phyloP scores from a whole-genome alignment of 1,139 yeast genomes.

The Hansenula lynferdii region DNA sequence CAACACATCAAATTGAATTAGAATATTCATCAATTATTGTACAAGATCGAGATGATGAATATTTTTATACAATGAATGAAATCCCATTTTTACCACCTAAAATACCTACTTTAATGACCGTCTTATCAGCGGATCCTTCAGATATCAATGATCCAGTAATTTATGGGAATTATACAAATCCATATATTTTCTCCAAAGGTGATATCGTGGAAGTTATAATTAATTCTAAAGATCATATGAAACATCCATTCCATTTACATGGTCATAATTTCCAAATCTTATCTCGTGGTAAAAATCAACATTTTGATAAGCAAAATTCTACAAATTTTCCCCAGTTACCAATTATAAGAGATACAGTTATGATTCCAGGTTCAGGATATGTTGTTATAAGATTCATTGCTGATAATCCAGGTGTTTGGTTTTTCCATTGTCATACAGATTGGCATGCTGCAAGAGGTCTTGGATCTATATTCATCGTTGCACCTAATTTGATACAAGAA shows the following conservation, averaged over 20 bases:
- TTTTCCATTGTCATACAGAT: slow-evolving; percentile 77
- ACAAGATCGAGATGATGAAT: slow-evolving; percentile 34
- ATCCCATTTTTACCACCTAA: slow-evolving; percentile 41
- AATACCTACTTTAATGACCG: slow-evolving; percentile 39
- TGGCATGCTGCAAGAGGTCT: slow-evolving; percentile 76
- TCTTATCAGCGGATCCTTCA: slow-evolving; percentile 22
- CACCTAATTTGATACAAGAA: slow-evolving; percentile 53
- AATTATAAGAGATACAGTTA: slow-evolving; percentile 59
- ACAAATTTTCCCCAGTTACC: slow-evolving; percentile 49
- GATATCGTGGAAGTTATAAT: slow-evolving; percentile 66
- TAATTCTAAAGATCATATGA: slow-evolving; percentile 76
- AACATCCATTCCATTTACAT: slow-evolving; percentile 91
- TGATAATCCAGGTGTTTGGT: slow-evolving; percentile 76
- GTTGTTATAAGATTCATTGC: slow-evolving; percentile 54
- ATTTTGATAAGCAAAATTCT: slow-evolving; percentile 32
- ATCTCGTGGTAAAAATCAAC: slow-evolving; percentile 47
- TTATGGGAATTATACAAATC: slow-evolving; percentile 52
- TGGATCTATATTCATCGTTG: slow-evolving; percentile 48
- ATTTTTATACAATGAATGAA: slow-evolving; percentile 48
- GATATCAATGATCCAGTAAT: slow-evolving; percentile 23
- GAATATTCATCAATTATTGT: slow-evolving; percentile 42
- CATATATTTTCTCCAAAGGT: slow-evolving; percentile 43
- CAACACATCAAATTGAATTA: slow-evolving; percentile 43
- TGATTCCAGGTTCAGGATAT: slow-evolving; percentile 55
- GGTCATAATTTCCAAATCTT: slow-evolving; percentile 81